These are phyloP conservation scores for Sclerotinia subarctica DNA, from an alignment of 2,329 filamentous ascomycete genomes.

Conservation along the genomic window DNA sequence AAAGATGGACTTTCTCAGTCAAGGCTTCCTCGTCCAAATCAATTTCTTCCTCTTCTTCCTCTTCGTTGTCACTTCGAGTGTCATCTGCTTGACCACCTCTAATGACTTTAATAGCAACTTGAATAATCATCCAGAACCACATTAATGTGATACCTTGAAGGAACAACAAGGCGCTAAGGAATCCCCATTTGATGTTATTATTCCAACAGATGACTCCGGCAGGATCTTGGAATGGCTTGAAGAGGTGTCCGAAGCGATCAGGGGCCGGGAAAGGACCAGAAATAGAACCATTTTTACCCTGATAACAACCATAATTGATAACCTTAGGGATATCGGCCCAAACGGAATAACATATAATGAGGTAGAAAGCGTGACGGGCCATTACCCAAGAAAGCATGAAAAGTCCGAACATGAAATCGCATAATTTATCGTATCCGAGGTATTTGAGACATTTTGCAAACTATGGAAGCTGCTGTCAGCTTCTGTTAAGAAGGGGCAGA, in stretches of 20 bases:
- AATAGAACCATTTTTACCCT: conserved; percentile 53
- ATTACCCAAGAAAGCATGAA: conserved; percentile 86
- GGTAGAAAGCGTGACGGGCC: conserved; percentile 77
- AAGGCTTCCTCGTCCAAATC: conserved; percentile 24
- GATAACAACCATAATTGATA: conserved; percentile 71
- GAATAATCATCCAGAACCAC: conserved; percentile 88
- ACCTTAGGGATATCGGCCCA: conserved; percentile 60
- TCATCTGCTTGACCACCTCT: conserved; percentile 78
- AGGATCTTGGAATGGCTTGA: conserved; percentile 70
- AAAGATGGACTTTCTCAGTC: conserved; percentile 19
- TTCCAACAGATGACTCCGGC: conserved; percentile 79
- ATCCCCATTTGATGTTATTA: conserved; percentile 67
- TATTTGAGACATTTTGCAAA: conserved; percentile 93
- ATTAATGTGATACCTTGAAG: conserved; percentile 77
- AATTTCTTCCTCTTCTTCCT: conserved; percentile 49
- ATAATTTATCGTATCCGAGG: conserved; percentile 68
- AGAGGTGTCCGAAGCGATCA: conserved; percentile 56
- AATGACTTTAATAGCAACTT: conserved; percentile 77
- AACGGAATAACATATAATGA: conserved; percentile 78
- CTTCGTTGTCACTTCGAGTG: conserved; percentile 82
- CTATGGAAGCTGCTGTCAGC: conserved; percentile 45
- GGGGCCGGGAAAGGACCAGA: conserved; percentile 52
- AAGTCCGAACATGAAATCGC: conserved; percentile 78
- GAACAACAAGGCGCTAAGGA: conserved; percentile 71
- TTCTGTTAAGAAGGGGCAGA: conserved; percentile 12